Base-by-base conservation (phyloP, 2,329 filamentous ascomycete genomes). In the Ceratocystis huliohia region DNA sequence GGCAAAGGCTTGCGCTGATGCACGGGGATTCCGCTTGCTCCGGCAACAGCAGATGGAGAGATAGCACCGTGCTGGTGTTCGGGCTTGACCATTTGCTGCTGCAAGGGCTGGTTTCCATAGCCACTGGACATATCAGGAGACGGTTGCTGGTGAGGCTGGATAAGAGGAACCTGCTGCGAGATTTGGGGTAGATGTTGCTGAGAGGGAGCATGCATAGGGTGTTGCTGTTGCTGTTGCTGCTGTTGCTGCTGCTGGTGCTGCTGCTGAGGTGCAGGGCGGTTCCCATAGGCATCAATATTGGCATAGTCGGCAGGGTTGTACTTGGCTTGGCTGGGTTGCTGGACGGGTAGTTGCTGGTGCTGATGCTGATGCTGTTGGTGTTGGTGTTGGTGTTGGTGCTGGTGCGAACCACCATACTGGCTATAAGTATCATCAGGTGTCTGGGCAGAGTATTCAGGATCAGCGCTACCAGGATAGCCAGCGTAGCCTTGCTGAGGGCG, bases 261-360 rank as follows among this genome's bases (percentile, higher is more conserved):
- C 30, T 72, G 75, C 66, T 79, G 77, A 10, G 72, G 72, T 13
- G 72, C 70, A 69, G 75, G 74, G 20, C 74, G 76, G 70, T 81
- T 85, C 65, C 75, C 71, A 30, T 73, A 72, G 30, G 62, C 79
- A 71, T 78, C 81, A 70, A 84, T 81, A 72, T 81, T 84, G 68
- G 86, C 88, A 74, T 92, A 94, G 69, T 87, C 87, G 28, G 84
- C 84, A 33, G 89, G 89, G 73, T 94, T 89, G 74, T 94, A 94
- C 70, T 84, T 84, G 50, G 84, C 79, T 70, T 87, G 84, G 69
- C 81, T 76, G 17, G 77, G 76, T 44, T 74, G 74, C 17, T 72
- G 69, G 28, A 64, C 69, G 41, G 78, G 76, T n/a, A 75, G 74
- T 33, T 75, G 73, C 3, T 73, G 71, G 20, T 72, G 72, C 4